Conservation (phyloP, 179 eudicot species). For the Beta corolliflora region DNA sequence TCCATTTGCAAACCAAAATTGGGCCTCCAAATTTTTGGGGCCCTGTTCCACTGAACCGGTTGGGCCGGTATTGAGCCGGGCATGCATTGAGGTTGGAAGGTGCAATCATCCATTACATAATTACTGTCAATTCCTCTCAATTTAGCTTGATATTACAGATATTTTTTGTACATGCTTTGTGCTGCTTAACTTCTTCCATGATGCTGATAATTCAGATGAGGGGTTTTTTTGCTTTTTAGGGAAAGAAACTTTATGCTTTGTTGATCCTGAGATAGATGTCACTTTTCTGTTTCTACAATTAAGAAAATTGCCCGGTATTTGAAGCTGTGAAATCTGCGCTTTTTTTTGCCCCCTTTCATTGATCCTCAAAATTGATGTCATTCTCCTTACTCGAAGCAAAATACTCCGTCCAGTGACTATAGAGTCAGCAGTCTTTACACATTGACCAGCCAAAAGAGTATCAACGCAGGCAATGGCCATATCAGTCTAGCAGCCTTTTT, state of each 20-base stretch:
- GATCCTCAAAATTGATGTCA: background rate
- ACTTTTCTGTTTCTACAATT: background rate
- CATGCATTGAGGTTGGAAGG: too few relatives aligned
- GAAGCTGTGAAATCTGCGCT: background rate
- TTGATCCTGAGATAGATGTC: background rate
- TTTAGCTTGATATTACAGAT: background rate
- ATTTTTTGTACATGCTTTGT: background rate
- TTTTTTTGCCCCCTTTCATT: background rate
- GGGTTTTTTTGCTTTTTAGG: background rate
- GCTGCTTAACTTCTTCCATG: background rate
- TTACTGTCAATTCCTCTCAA: background rate
- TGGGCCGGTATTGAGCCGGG: too few relatives aligned
- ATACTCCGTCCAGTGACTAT: conserved; percentile 83
- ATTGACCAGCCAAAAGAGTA: conserved; percentile 39
- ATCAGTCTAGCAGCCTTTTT: conserved; percentile 65
- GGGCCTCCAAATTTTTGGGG: too few relatives aligned
- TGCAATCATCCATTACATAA: too few relatives aligned
- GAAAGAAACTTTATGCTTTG: background rate
- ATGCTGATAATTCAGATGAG: background rate
- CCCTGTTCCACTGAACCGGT: too few relatives aligned
- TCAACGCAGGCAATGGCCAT: conserved; percentile 85
- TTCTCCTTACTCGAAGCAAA: conserved; percentile 60
- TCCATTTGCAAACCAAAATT: too few relatives aligned
- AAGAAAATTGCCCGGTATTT: background rate
- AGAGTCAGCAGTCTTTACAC: conserved; percentile 88